phyloP scores from a whole-genome alignment of 2,329 filamentous ascomycete genomes.

The Cryphonectria naterciae region DNA sequence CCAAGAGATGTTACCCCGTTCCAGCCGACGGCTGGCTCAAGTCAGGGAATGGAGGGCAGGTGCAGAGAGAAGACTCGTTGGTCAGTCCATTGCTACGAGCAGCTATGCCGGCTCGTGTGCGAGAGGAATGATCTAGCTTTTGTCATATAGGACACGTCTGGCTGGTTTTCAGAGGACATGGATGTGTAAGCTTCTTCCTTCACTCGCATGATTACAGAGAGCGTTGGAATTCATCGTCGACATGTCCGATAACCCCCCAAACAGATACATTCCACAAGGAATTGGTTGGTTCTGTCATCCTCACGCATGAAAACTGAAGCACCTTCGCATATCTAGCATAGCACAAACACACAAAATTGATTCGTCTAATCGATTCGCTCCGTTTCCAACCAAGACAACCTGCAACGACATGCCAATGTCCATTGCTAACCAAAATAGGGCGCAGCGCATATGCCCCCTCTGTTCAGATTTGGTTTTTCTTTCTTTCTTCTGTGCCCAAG shows the following conservation, averaged over 20 bases:
- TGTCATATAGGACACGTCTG: not conserved
- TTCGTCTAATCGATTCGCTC: slow-evolving; percentile 14
- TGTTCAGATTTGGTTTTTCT: not conserved
- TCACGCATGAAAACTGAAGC: not conserved
- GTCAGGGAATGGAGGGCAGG: not conserved
- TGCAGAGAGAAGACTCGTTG: not conserved
- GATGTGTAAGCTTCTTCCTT: not conserved
- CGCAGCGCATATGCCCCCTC: not conserved
- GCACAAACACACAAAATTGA: slow-evolving; percentile 15
- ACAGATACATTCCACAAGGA: not conserved
- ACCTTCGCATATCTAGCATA: not conserved
- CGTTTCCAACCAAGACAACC: not conserved
- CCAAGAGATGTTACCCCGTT: not conserved
- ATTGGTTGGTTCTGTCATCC: not conserved
- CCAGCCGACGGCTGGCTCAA: not conserved
- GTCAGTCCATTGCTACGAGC: not conserved
- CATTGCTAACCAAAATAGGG: not conserved
- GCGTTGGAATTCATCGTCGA: not conserved
- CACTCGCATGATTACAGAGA: not conserved
- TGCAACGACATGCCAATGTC: not conserved
- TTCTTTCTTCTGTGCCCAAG: not conserved
- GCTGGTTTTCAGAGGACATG: not conserved
- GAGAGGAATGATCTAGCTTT: not conserved
- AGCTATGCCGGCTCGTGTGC: not conserved
- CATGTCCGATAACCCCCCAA: not conserved